These are phyloP conservation scores for Didymellaceae sp. DNA, from an alignment of 2,329 filamentous ascomycete genomes.

Conservation along the genomic window DNA sequence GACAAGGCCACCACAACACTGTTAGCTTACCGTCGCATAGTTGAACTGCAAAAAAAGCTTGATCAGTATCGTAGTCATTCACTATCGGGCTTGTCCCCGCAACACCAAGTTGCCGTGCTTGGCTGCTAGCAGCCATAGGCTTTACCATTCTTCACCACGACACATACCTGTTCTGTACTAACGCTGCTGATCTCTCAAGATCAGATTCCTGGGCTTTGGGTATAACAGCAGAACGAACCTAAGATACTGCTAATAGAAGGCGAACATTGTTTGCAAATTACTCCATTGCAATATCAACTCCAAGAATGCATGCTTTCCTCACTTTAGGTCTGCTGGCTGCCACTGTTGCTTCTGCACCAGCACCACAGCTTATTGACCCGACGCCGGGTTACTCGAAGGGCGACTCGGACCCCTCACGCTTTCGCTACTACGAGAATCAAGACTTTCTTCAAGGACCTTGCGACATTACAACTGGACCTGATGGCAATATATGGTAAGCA, in stretches of 20 bases:
- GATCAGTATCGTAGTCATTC: no score
- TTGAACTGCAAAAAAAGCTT: background rate
- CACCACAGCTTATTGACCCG: conserved; percentile 10
- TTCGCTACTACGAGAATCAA: conserved; percentile 14
- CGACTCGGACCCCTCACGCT: conserved; percentile 10
- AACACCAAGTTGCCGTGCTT: background rate
- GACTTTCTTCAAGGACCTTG: conserved; percentile 14
- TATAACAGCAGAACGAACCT: background rate
- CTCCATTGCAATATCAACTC: background rate
- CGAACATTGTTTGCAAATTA: no score
- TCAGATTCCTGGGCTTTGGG: background rate
- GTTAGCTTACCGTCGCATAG: background rate
- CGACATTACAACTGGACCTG: conserved; percentile 15
- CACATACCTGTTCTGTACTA: background rate
- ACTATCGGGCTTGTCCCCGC: background rate
- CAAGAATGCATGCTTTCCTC: background rate
- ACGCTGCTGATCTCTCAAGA: background rate
- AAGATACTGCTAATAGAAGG: no score
- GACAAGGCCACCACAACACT: background rate
- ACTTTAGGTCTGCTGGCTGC: background rate
- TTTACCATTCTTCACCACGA: background rate
- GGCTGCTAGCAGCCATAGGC: background rate
- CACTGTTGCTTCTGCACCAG: conserved; percentile 4
- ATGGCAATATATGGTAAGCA: conserved; percentile 12
- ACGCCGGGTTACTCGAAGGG: conserved; percentile 17